Conservation (phyloP, 192 early-diverging fungal genomes). For the Anaeromyces robustus region DNA sequence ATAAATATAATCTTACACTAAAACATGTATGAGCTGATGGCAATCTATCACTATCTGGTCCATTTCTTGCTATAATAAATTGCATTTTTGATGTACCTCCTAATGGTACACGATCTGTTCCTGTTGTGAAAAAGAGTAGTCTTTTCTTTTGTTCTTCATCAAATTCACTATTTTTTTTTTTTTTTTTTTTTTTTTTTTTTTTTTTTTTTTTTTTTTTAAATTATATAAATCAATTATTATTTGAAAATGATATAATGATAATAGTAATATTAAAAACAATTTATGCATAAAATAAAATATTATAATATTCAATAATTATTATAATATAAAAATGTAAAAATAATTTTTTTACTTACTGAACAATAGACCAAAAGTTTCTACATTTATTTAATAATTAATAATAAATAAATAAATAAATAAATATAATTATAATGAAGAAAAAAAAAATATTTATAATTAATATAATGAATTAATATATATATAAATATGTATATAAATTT, state of each 20-base stretch:
- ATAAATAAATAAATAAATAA: no score
- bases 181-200: no score
- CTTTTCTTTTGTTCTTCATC: constrained; percentile 57
- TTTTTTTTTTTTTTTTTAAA: no score
- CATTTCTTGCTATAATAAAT: constrained; percentile 76
- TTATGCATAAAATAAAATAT: no score
- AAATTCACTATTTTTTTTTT: constrained; percentile 18
- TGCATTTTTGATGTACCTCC: constrained; percentile 71
- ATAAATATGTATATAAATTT: not conserved
- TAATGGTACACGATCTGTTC: constrained; percentile 78
- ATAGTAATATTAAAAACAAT: no score
- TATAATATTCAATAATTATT: no score
- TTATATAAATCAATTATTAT: no score
- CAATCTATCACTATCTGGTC: constrained; percentile 62
- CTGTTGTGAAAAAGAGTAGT: constrained; percentile 80
- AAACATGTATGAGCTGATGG: constrained; percentile 82
- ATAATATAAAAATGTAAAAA: no score
- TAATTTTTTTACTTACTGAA: constrained; percentile 16
- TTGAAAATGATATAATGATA: no score
- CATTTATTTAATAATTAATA: not conserved
- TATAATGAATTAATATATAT: not conserved
- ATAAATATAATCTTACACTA: no score
- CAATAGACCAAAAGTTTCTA: constrained; percentile 72
- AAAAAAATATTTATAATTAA: no score
- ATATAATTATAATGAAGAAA: not conserved